These are phyloP conservation scores for Posidonia australis DNA, from an alignment of 106 monocot species.

Conservation along the genomic window DNA sequence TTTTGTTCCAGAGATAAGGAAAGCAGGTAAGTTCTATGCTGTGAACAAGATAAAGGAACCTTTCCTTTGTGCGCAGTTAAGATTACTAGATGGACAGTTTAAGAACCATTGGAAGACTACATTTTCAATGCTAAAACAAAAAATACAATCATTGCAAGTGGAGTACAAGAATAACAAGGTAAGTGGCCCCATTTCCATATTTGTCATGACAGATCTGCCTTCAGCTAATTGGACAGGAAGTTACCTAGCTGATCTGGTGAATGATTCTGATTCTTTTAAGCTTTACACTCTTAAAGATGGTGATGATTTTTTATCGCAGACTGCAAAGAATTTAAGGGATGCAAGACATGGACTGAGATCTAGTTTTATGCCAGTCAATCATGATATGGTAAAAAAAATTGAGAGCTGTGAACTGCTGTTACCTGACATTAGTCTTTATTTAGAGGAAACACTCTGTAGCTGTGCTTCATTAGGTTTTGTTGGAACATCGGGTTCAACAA, in stretches of 20 bases:
- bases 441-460: slow-evolving; percentile 77
- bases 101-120: slow-evolving; percentile 89
- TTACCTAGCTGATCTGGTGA: slow-evolving; percentile 47
- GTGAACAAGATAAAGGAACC: slow-evolving; percentile 46
- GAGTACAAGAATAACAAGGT: slow-evolving; percentile 20
- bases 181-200: slow-evolving; percentile 42
- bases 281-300: slow-evolving; percentile 43
- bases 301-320: slow-evolving; percentile 37
- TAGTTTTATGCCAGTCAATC: slow-evolving; percentile 20
- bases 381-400: neutral
- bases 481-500: slow-evolving; percentile 90
- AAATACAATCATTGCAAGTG: slow-evolving; percentile 32
- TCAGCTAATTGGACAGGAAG: slow-evolving; percentile 58
- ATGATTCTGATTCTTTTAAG: slow-evolving; percentile 32
- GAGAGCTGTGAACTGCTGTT: slow-evolving; percentile 15
- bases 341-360: slow-evolving; percentile 42
- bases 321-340: slow-evolving; percentile 46
- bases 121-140: slow-evolving; percentile 55
- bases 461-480: slow-evolving; percentile 91
- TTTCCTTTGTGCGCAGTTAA: slow-evolving; percentile 84
- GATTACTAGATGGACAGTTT: slow-evolving; percentile 92
- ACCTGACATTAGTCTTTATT: slow-evolving; percentile 63
- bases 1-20: slow-evolving; percentile 53
- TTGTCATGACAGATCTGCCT: slow-evolving; percentile 94
- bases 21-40: slow-evolving; percentile 55